These are phyloP conservation scores for Nematodospora anomalae DNA, from an alignment of 1,139 yeast genomes.

Conservation along the genomic window DNA sequence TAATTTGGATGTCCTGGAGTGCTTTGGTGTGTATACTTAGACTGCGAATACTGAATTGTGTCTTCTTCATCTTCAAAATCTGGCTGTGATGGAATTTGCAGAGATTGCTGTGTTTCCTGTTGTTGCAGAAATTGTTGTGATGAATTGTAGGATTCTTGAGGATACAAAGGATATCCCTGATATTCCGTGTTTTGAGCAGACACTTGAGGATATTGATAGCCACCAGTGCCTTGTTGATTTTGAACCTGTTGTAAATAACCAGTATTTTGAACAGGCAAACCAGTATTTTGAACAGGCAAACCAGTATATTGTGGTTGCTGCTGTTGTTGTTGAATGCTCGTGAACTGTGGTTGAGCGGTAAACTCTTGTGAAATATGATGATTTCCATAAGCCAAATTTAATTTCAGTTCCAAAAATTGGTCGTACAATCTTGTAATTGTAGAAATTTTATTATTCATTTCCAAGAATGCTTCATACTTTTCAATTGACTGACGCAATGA, in stretches of 20 bases:
- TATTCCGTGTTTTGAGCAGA: constrained; percentile 4
- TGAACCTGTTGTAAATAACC: constrained; percentile 1
- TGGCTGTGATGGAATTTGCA: constrained; percentile 13
- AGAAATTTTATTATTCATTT: constrained; percentile 78
- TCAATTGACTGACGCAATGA: constrained; percentile 63
- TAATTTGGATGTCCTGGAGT: constrained; percentile 8
- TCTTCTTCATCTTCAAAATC: constrained; percentile 8
- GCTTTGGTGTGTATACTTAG: constrained; percentile 7
- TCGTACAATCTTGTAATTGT: constrained; percentile 81
- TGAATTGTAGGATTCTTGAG: constrained; percentile 10
- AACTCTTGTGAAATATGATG: constrained; percentile 23
- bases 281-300: constrained; percentile 3
- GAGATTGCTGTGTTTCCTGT: constrained; percentile 2
- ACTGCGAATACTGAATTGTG: constrained; percentile 4
- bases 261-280: constrained; percentile 3
- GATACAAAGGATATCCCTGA: constrained; percentile 13
- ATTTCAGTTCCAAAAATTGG: constrained; percentile 68
- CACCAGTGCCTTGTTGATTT: not conserved
- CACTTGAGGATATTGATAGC: constrained; percentile 2
- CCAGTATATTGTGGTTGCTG: constrained; percentile 5
- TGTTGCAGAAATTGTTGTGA: constrained; percentile 1
- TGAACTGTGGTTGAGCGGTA: too few relatives aligned
- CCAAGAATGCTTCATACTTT: constrained; percentile 70
- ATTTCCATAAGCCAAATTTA: constrained; percentile 47
- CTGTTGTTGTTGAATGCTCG: not conserved